These are phyloP conservation scores for Drosera spatulata DNA, from an alignment of 179 eudicot species.

Conservation along the genomic window DNA sequence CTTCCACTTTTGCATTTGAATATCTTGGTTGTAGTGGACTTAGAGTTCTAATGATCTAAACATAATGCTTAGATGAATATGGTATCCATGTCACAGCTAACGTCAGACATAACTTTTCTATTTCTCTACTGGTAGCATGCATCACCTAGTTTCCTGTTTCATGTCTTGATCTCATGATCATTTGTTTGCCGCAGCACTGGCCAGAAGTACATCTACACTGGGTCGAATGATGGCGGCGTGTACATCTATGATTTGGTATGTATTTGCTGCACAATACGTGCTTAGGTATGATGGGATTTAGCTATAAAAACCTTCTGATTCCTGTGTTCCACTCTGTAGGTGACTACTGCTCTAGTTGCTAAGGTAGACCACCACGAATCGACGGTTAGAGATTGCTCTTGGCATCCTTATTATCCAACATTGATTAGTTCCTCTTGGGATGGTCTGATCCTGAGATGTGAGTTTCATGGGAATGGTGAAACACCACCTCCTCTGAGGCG, in stretches of 20 bases:
- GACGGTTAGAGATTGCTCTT: constrained; percentile 67
- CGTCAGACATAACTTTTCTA: no score
- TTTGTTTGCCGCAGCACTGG: constrained; percentile 51
- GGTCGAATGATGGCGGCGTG: constrained; percentile 55
- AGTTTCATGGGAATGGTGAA: constrained; percentile 40
- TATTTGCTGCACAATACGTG: constrained; percentile 2
- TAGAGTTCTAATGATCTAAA: no score
- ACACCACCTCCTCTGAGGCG: constrained; percentile 15
- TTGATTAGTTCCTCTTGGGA: constrained; percentile 77
- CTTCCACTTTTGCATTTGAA: no score
- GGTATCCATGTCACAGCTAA: no score
- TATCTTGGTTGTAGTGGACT: no score
- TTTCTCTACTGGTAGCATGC: no score
- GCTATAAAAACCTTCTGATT: no score
- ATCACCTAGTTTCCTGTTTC: not conserved
- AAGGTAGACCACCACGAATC: constrained; percentile 45
- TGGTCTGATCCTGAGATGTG: constrained; percentile 55
- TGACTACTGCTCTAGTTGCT: constrained; percentile 42
- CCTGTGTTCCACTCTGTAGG: constrained; percentile 15
- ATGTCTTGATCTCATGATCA: not conserved
- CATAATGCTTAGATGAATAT: no score
- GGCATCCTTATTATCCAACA: constrained; percentile 70
- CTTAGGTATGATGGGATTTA: no score
- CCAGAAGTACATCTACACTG: constrained; percentile 81
- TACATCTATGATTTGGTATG: constrained; percentile 79